Evolutionary conservation across 345 rosid genomes (phyloP).

Genomic region (Bruguiera sexangula): DNA sequence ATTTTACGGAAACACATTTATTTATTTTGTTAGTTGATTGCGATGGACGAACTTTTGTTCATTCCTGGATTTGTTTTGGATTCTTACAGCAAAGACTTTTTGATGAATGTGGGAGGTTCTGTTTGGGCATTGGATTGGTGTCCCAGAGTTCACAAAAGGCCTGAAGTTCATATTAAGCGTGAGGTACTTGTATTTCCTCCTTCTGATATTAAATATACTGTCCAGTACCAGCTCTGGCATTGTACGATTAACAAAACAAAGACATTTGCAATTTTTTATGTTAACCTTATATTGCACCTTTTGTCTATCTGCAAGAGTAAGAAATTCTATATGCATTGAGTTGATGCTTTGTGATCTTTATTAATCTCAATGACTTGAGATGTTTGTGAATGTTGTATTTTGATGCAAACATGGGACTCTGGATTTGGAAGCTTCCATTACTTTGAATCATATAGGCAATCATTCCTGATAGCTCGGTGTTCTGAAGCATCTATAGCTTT

Average conservation of each 20-base stretch:
- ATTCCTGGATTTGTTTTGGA: constrained; percentile 3
- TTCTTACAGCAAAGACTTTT: constrained; percentile 73
- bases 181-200: constrained; percentile 48
- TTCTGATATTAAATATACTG: background rate
- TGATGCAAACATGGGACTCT: background rate
- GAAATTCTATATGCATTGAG: too few species aligned
- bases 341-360: too few species aligned
- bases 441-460: background rate
- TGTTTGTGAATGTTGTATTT: background rate
- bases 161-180: constrained; percentile 45
- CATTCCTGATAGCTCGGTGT: background rate
- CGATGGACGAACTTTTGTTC: background rate
- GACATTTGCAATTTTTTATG: too few species aligned
- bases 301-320: too few species aligned
- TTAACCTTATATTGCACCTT: too few species aligned
- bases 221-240: background rate
- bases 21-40: background rate
- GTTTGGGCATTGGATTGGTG: constrained; percentile 97
- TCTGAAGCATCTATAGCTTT: background rate
- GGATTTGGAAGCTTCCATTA: background rate
- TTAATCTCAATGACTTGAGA: too few species aligned
- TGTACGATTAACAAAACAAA: too few species aligned
- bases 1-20: background rate
- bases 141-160: constrained; percentile 52
- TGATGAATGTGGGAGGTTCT: constrained; percentile 81